Evolutionary conservation across 768 basidiomycete genomes (phyloP), one percentile per base, ranked within the genome.

Genomic region (Lactarius hengduanensis): DNA sequence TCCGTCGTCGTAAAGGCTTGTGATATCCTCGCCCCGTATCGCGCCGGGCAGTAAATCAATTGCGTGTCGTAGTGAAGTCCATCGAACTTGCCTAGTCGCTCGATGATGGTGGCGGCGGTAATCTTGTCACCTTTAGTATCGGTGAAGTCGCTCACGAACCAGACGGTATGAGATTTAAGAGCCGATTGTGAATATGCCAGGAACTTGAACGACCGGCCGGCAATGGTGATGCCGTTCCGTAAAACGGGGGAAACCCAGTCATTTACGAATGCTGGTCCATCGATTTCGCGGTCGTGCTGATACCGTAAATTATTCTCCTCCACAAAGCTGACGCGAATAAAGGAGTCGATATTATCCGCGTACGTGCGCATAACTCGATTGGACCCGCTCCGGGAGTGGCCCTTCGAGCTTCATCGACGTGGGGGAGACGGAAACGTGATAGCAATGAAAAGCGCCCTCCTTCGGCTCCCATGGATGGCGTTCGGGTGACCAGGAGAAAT

Each of bases 1-100:
- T 91, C 88, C 0, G 90, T 92, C 1, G 89, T 83, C 1, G 89
- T 90, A 74, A 91, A 92, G 0, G 87, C 88, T 72, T 87, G 88
- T 6, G 88, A 87, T 38, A 91, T 80, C 20, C 90, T 79, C 4
- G 90, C 90, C 0, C 83, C 90, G 73, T 87, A 89, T 61, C 89
- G 80, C 26, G 88, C 87, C 4, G 88, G 88, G 66, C 87, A 88
- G 59, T 75, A 77, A n/a, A 81, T 83, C 10, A 90, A 77, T 0
- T 71, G 70, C 15, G 65, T 71, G 70, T 87, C 86, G 38, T 80
- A 82, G 11, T 69, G 41, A 1, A 84, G 76, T 53, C 79, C 75
- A 11, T 80, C 73, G 67, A 90, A 90, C 22, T 75, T 78, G 8
- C 89, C 88, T 1, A 91, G 70, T 57, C 80, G 76, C 4, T 69